A percentile compares a stretch with the other conserved stretches of the same genome.
Conservation (phyloP, 768 basidiomycete species). For the Auriculariales sp. region DNA sequence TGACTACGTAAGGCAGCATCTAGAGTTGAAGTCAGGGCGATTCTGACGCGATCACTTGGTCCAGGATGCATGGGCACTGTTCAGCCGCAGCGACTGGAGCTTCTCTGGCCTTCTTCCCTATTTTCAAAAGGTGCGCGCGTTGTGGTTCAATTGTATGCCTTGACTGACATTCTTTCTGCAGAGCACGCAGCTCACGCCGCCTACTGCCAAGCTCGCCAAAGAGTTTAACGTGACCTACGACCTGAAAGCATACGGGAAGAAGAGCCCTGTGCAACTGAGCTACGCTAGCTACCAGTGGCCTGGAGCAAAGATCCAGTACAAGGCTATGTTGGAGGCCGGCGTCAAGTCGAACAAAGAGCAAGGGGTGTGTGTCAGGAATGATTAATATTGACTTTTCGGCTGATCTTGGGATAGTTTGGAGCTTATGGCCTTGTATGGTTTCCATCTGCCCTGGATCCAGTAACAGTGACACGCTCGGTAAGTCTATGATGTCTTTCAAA, state of each 20-base stretch:
- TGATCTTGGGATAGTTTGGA: too few relatives aligned
- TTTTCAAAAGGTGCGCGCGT: not conserved
- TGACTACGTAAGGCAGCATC: constrained; percentile 4
- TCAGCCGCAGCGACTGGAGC: not conserved
- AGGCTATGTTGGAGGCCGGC: not conserved
- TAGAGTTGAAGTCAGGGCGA: too few relatives aligned
- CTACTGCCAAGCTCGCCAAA: not conserved
- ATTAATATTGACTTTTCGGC: too few relatives aligned
- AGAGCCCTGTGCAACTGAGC: not conserved
- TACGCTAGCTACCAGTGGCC: not conserved
- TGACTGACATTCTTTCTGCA: not conserved
- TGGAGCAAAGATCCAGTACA: not conserved
- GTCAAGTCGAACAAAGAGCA: not conserved
- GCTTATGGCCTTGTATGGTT: not conserved
- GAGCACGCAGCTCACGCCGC: not conserved
- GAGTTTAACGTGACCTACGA: not conserved
- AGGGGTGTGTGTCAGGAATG: not conserved
- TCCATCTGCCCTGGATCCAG: not conserved
- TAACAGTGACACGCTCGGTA: not conserved
- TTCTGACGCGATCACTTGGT: not conserved
- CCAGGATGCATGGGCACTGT: constrained; percentile 8
- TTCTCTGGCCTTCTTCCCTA: not conserved
- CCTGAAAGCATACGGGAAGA: not conserved
- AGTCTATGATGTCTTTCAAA: too few relatives aligned
- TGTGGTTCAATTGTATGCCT: too few relatives aligned